Evolutionary conservation across 305 asterid genomes (phyloP).

Genomic region (Fraxinus albicans): DNA sequence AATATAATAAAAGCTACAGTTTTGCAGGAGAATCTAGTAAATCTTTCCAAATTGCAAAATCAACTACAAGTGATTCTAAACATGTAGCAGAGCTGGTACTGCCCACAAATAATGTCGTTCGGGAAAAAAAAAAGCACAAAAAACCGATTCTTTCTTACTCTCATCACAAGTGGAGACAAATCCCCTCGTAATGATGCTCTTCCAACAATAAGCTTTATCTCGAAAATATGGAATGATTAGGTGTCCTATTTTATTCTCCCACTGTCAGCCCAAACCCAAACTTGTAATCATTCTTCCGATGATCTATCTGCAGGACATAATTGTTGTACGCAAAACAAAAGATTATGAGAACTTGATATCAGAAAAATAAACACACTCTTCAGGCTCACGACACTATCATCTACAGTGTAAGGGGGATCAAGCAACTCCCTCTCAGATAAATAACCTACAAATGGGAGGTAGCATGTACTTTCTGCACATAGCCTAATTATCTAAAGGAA

Average conservation of each 20-base stretch:
- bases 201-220: conserved; percentile 20
- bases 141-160: conserved; percentile 38
- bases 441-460: not conserved
- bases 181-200: conserved; percentile 17
- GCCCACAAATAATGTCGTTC: conserved; percentile 30
- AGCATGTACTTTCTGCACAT: not conserved
- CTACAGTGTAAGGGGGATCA: not conserved
- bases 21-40: conserved; percentile 21
- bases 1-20: conserved; percentile 28
- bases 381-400: not conserved
- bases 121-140: conserved; percentile 25
- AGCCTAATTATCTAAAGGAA: not conserved
- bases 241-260: conserved; percentile 62
- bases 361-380: not conserved
- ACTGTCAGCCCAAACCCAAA: conserved; percentile 88
- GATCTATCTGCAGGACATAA: conserved; percentile 68
- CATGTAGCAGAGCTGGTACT: conserved; percentile 23
- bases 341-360: not conserved
- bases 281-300: conserved; percentile 89
- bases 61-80: conserved; percentile 33
- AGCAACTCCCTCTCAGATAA: not conserved
- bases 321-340: not conserved
- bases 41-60: conserved; percentile 41
- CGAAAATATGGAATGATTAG: conserved; percentile 15
- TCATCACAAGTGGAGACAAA: conserved; percentile 18